Conservation (phyloP, 345 rosid species). For the Citrus inodora region DNA sequence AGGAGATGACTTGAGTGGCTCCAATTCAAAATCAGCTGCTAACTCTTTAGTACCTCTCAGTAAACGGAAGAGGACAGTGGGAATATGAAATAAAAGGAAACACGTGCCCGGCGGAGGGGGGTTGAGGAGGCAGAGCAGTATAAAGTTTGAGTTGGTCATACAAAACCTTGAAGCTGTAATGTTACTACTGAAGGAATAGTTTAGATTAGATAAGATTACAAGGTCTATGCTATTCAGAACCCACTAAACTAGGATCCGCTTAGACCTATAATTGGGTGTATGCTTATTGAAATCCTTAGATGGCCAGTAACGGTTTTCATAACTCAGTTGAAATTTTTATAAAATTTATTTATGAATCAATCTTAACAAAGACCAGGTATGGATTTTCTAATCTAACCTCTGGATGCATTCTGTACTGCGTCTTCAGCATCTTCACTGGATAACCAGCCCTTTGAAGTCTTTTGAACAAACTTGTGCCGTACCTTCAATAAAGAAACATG, state of each 20-base stretch:
- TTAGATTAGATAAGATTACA: neutral
- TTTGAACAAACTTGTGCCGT: constrained; percentile 90
- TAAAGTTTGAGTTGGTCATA: neutral
- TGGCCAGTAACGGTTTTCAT: neutral
- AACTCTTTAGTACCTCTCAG: neutral
- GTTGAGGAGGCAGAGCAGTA: neutral
- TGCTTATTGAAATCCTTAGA: neutral
- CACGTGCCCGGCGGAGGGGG: too few species aligned
- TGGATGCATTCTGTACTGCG: constrained; percentile 97
- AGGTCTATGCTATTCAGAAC: neutral
- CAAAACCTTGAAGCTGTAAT: neutral
- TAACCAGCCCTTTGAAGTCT: constrained; percentile 96
- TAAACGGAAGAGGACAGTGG: neutral
- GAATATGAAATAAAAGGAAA: neutral
- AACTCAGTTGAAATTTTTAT: neutral
- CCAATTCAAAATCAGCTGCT: neutral
- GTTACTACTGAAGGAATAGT: neutral
- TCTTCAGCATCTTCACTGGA: constrained; percentile 90
- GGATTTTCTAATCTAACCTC: constrained; percentile 46
- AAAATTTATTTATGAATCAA: neutral
- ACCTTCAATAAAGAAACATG: constrained; percentile 41
- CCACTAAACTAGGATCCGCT: neutral
- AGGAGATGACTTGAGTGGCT: neutral
- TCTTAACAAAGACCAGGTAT: neutral
- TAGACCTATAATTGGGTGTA: neutral